Conservation (phyloP, 2,329 filamentous ascomycete species). For the Fusarium humuli region DNA sequence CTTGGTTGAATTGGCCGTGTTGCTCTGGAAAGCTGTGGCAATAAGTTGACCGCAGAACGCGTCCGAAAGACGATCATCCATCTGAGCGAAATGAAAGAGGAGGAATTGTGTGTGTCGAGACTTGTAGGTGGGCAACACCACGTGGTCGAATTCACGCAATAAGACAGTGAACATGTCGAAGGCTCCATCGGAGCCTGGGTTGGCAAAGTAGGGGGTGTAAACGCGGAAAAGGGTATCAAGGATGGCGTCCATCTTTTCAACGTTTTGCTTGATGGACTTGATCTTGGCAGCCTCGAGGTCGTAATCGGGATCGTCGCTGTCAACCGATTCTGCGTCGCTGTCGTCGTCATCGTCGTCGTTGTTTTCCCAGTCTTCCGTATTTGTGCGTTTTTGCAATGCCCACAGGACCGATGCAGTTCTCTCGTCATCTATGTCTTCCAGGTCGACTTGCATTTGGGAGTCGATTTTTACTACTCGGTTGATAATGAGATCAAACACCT, state of each 20-base stretch:
- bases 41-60: constrained; percentile 82
- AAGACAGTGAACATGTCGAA: constrained; percentile 82
- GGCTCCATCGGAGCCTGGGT: constrained; percentile 75
- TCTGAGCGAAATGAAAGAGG: constrained; percentile 93
- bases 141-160: constrained; percentile 85
- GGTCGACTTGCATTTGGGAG: constrained; percentile 91
- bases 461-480: constrained; percentile 93
- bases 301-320: constrained; percentile 75
- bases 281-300: constrained; percentile 73
- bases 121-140: constrained; percentile 90
- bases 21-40: constrained; percentile 63
- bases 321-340: constrained; percentile 77
- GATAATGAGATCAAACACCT: constrained; percentile 85
- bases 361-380: constrained; percentile 58
- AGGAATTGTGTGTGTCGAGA: constrained; percentile 96
- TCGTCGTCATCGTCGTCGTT: constrained; percentile 63
- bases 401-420: constrained; percentile 78
- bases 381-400: constrained; percentile 52
- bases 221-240: constrained; percentile 89
- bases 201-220: constrained; percentile 78
- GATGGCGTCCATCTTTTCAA: constrained; percentile 91
- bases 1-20: constrained; percentile 77
- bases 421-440: constrained; percentile 93
- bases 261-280: constrained; percentile 80
- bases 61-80: constrained; percentile 80